A percentile compares a stretch with the other conserved stretches of the same genome.
These are phyloP conservation scores for Phytophthora cryptogea DNA, from an alignment of 352 stramenopile species.

Conservation along the genomic window DNA sequence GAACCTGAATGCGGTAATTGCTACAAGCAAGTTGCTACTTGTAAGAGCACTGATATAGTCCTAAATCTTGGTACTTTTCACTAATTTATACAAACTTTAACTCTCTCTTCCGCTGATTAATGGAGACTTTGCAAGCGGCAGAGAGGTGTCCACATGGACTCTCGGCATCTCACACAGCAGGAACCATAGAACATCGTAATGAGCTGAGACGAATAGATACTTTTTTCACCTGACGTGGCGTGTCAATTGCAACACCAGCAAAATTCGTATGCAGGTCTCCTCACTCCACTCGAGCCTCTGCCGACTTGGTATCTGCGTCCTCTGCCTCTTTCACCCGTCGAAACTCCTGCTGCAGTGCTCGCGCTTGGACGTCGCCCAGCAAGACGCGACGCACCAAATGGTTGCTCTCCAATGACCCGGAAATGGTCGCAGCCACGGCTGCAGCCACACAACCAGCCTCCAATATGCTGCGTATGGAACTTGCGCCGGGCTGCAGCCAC, in stretches of 20 bases:
- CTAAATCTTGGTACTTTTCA: too few species aligned
- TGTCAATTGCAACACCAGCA: constrained; percentile 8
- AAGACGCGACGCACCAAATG: constrained; percentile 33
- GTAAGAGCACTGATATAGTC: too few species aligned
- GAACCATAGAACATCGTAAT: too few species aligned
- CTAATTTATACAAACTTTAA: too few species aligned
- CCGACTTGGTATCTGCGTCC: constrained; percentile 11
- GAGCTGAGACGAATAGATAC: background rate
- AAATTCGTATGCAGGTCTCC: constrained; percentile 6
- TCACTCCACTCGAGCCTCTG: constrained; percentile 18
- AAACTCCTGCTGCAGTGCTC: constrained; percentile 11
- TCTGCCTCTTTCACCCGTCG: constrained; percentile 26
- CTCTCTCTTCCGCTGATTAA: background rate
- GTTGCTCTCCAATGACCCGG: constrained; percentile 34
- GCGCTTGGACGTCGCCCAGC: constrained; percentile 29
- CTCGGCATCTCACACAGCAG: too few species aligned
- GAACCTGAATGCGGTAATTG: too few species aligned
- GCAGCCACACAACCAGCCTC: constrained; percentile 43
- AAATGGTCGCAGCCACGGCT: constrained; percentile 50
- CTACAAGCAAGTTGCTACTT: too few species aligned
- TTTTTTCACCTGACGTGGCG: constrained; percentile 6
- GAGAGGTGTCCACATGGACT: too few species aligned
- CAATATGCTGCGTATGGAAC: constrained; percentile 33
- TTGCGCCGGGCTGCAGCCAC: constrained; percentile 44
- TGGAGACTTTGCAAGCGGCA: too few species aligned